phyloP scores from a whole-genome alignment of 2,329 filamentous ascomycete genomes.

The Trichoderma gracile region DNA sequence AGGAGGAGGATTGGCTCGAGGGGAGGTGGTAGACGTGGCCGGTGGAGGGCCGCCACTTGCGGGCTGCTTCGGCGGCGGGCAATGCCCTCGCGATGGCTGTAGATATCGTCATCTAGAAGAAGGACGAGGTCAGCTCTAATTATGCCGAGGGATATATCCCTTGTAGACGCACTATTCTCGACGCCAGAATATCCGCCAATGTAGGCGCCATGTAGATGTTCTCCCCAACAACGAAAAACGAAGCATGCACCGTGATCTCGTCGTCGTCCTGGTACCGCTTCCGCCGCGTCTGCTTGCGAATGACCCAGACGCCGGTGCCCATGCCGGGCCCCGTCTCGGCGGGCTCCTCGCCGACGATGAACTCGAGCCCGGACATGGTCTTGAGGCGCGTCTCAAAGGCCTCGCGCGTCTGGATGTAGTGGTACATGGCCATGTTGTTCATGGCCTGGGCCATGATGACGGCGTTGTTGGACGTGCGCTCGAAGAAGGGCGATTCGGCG shows the following conservation, averaged over 20 bases:
- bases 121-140: not conserved
- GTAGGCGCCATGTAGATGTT: conserved; percentile 68
- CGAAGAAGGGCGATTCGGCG: conserved; percentile 66
- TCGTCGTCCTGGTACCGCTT: conserved; percentile 58
- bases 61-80: conserved; percentile 51
- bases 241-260: conserved; percentile 59
- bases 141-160: no score
- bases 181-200: conserved; percentile 59
- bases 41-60: conserved; percentile 56
- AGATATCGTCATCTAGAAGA: conserved; percentile 53
- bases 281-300: conserved; percentile 65
- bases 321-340: conserved; percentile 64
- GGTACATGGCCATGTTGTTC: conserved; percentile 60
- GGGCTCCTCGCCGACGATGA: conserved; percentile 64
- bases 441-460: conserved; percentile 62
- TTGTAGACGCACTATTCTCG: conserved; percentile 55
- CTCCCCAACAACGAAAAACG: conserved; percentile 66
- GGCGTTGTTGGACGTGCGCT: conserved; percentile 67
- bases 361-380: conserved; percentile 67
- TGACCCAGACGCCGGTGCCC: conserved; percentile 68
- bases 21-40: conserved; percentile 55
- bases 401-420: conserved; percentile 60
- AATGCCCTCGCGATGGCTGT: conserved; percentile 56
- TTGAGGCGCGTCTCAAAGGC: conserved; percentile 63
- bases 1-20: conserved; percentile 31